A percentile compares a stretch with the other conserved stretches of the same genome.
Evolutionary conservation across 1,284 basidiomycete species (phyloP).

Genomic region (Filobasidium uniguttulatum): DNA sequence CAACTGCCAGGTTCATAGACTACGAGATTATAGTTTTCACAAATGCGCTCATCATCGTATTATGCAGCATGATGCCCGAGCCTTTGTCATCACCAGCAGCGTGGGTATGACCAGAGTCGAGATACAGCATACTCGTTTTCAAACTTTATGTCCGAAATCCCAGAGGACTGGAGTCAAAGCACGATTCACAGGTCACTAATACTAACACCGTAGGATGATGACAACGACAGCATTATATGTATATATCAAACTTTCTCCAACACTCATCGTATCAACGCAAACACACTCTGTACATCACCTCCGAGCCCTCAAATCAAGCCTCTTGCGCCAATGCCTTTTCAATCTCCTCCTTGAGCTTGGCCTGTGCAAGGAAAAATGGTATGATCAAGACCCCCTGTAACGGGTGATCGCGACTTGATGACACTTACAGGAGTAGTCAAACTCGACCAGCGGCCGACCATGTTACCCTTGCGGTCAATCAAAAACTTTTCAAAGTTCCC

Average conservation of each 20-base stretch:
- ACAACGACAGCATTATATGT: too few species aligned
- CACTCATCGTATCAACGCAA: not conserved
- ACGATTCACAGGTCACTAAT: not conserved
- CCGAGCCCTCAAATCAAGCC: not conserved
- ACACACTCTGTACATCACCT: not conserved
- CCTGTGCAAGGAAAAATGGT: slow-evolving; percentile 1
- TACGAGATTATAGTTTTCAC: not conserved
- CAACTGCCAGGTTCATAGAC: not conserved
- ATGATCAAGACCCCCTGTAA: not conserved
- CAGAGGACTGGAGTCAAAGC: not conserved
- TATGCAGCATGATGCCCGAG: not conserved
- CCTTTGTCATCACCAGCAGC: not conserved
- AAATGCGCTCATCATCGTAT: not conserved
- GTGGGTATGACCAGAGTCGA: too few species aligned
- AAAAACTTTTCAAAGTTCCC: slow-evolving; percentile 17
- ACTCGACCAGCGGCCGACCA: slow-evolving; percentile 13
- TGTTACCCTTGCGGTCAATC: slow-evolving; percentile 12
- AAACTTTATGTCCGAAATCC: not conserved
- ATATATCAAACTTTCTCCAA: too few species aligned
- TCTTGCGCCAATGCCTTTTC: slow-evolving; percentile 11
- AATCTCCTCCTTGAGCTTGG: slow-evolving; percentile 8
- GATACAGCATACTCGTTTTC: too few species aligned
- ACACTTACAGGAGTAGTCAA: slow-evolving; percentile 9
- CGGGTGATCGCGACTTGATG: not conserved
- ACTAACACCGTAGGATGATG: not conserved